phyloP scores from a whole-genome alignment of 2,329 filamentous ascomycete genomes.

The Monascus ruber region DNA sequence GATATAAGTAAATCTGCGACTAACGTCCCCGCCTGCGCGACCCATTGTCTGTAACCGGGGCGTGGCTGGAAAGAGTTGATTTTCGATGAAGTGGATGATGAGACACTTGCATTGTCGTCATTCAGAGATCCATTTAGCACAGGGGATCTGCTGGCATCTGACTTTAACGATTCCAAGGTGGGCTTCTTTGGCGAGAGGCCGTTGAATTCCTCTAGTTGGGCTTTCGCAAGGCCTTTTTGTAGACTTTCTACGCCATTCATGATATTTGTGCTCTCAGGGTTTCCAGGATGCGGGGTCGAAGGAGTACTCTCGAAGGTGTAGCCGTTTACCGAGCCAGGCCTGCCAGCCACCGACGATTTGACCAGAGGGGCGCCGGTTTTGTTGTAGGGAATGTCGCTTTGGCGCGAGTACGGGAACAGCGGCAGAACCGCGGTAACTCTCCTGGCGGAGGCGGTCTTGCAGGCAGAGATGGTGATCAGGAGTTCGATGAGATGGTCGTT shows the following conservation, averaged over 20 bases:
- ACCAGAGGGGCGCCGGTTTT: constrained; percentile 82
- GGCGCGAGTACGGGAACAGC: constrained; percentile 91
- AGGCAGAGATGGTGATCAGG: constrained; percentile 96
- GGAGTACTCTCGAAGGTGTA: constrained; percentile 90
- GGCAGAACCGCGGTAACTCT: constrained; percentile 89
- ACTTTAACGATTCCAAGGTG: constrained; percentile 27
- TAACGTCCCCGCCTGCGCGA: constrained; percentile 89
- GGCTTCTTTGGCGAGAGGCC: constrained; percentile 4
- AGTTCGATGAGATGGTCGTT: constrained; percentile 96
- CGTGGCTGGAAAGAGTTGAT: constrained; percentile 63
- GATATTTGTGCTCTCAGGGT: constrained; percentile 54
- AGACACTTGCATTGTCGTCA: constrained; percentile 53
- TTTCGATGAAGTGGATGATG: constrained; percentile 35
- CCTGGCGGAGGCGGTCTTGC: constrained; percentile 86
- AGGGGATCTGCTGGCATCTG: constrained; percentile 11
- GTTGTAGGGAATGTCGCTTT: constrained; percentile 94
- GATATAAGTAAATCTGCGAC: constrained; percentile 91
- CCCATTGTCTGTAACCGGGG: constrained; percentile 96
- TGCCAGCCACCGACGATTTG: constrained; percentile 43
- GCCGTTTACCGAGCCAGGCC: constrained; percentile 35
- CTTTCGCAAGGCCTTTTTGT: constrained; percentile 61
- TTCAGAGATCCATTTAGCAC: constrained; percentile 44
- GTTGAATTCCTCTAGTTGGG: constrained; percentile 44
- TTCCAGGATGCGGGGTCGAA: constrained; percentile 65
- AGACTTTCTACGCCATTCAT: constrained; percentile 58